Conservation (phyloP, 305 asterid species). For the Stenogyne calaminthoides region DNA sequence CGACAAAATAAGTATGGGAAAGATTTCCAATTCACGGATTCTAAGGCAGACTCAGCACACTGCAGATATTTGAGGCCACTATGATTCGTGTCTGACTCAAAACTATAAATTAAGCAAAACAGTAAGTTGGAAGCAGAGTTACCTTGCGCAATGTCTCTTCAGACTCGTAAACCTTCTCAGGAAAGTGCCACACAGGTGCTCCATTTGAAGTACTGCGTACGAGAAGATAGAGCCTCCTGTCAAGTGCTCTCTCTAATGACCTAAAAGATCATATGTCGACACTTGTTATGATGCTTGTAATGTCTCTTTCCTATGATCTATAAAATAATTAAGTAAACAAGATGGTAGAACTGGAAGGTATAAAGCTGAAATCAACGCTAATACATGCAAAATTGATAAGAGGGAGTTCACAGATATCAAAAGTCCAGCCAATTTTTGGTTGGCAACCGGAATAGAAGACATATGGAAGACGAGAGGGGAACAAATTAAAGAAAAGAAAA, state of each 20-base stretch:
- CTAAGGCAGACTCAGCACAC: conserved; percentile 93
- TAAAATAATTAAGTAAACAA: too few species aligned
- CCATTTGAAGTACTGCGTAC: conserved; percentile 60
- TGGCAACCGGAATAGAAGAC: not conserved
- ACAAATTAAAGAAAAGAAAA: not conserved
- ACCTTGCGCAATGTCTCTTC: conserved; percentile 87
- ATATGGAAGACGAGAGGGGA: not conserved
- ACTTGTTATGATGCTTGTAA: conserved; percentile 3
- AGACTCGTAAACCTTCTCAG: conserved; percentile 79
- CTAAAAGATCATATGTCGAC: conserved; percentile 39
- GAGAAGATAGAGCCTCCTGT: conserved; percentile 90
- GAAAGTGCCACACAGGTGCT: conserved; percentile 85
- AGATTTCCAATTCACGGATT: conserved; percentile 85
- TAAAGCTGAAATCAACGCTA: not conserved
- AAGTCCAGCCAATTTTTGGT: not conserved
- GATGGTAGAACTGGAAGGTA: not conserved
- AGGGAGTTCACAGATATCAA: not conserved
- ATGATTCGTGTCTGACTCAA: conserved; percentile 4
- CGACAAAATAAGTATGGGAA: conserved; percentile 80
- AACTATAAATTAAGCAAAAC: conserved; percentile 6
- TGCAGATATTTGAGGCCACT: conserved; percentile 37
- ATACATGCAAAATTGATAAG: not conserved
- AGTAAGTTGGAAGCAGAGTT: conserved; percentile 25
- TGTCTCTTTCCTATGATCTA: not conserved
- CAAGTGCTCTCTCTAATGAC: conserved; percentile 91